Conservation (phyloP, 2,329 filamentous ascomycete species). For the Stenocarpella maydis region DNA sequence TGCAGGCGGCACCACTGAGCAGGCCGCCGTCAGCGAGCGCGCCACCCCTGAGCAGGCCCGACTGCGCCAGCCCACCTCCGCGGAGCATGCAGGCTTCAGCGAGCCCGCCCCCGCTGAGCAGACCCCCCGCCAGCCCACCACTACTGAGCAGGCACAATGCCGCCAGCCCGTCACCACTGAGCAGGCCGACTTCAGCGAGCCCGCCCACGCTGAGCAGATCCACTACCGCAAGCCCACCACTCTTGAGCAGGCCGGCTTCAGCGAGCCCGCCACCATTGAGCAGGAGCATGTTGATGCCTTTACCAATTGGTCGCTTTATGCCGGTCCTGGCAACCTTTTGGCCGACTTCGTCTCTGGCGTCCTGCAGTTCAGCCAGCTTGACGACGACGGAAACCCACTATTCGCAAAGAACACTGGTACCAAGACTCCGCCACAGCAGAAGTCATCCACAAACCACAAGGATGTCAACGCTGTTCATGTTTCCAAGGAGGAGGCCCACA, state of each 20-base stretch:
- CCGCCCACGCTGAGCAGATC: not conserved
- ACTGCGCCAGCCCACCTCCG: not conserved
- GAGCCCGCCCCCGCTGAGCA: not conserved
- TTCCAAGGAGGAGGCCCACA: slow-evolving; percentile 63
- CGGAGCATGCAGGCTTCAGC: not conserved
- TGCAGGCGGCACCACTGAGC: not conserved
- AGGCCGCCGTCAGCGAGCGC: not conserved
- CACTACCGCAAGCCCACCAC: not conserved
- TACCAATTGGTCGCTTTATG: slow-evolving; percentile 44
- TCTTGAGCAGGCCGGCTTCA: not conserved
- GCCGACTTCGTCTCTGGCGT: slow-evolving; percentile 65
- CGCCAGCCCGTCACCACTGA: not conserved
- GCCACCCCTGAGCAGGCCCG: not conserved
- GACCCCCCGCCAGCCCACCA: not conserved
- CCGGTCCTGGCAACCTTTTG: slow-evolving; percentile 51
- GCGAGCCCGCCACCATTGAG: not conserved
- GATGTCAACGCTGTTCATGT: slow-evolving; percentile 60
- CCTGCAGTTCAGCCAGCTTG: slow-evolving; percentile 56
- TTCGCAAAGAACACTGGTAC: slow-evolving; percentile 61
- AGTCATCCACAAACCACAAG: slow-evolving; percentile 51
- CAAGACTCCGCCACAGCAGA: slow-evolving; percentile 46
- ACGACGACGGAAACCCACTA: slow-evolving; percentile 60
- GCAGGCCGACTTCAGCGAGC: not conserved
- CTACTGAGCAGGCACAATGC: not conserved
- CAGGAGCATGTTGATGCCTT: slow-evolving; percentile 58